These are phyloP conservation scores for Phaeosphaeriaceae sp. DNA, from an alignment of 2,329 filamentous ascomycete species.

Conservation along the genomic window DNA sequence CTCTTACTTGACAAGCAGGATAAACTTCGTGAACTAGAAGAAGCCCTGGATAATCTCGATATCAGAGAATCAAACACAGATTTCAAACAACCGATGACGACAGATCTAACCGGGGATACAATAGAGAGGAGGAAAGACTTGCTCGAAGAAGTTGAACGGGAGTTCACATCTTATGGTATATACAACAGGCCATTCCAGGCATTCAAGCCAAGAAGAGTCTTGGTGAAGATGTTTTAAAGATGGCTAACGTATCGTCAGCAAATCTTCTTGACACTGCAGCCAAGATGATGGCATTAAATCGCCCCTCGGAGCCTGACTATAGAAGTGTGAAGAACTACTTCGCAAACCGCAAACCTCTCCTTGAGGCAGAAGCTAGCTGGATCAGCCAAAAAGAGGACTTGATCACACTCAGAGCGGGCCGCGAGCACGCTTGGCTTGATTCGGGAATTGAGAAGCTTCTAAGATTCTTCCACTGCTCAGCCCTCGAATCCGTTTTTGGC, in stretches of 20 bases:
- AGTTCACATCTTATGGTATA: neutral
- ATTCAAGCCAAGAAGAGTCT: too few relatives aligned
- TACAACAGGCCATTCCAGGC: too few relatives aligned
- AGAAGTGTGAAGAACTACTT: conserved; percentile 4
- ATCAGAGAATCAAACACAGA: neutral
- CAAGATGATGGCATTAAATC: conserved; percentile 23
- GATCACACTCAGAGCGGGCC: conserved; percentile 46
- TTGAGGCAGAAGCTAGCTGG: conserved; percentile 38
- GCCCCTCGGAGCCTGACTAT: conserved; percentile 36
- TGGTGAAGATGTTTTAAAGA: too few relatives aligned
- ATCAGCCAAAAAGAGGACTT: conserved; percentile 50
- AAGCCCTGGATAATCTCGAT: conserved; percentile 11
- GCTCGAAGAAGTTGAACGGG: conserved; percentile 8
- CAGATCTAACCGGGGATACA: neutral
- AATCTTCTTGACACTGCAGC: conserved; percentile 15
- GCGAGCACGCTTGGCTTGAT: conserved; percentile 50
- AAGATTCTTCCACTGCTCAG: conserved; percentile 17
- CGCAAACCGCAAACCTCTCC: conserved; percentile 9
- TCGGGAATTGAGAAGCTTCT: conserved; percentile 34
- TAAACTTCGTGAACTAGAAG: conserved; percentile 22
- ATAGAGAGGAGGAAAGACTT: conserved; percentile 2
- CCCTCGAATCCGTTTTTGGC: conserved; percentile 14
- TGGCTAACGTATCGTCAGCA: conserved; percentile 8
- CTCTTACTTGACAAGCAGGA: conserved; percentile 29
- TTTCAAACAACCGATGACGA: conserved; percentile 3